Percentiles rank a stretch among this genome's conserved stretches.
Conservation (phyloP, 805 yeast genomes). For the Blastobotrys terrestris region DNA sequence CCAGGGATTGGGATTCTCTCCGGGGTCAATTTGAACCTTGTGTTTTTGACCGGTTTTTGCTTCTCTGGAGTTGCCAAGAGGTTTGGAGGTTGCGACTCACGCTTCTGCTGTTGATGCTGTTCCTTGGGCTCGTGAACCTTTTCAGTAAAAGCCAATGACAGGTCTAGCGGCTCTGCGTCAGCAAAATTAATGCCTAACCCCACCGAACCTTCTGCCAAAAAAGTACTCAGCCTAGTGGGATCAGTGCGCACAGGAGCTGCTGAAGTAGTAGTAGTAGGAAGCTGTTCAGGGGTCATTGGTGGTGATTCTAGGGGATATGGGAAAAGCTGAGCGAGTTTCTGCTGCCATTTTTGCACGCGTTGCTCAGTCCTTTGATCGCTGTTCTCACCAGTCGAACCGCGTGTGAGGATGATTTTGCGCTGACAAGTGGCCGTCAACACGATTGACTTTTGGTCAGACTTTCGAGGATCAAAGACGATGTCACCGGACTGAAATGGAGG, state of each 20-base stretch:
- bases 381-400: not conserved
- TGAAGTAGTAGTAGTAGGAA: not conserved
- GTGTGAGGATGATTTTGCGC: not conserved
- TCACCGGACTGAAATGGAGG: constrained; percentile 15
- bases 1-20: not conserved
- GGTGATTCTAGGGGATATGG: not conserved
- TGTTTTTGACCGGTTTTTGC: not conserved
- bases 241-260: not conserved
- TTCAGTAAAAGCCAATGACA: not conserved
- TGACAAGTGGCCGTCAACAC: not conserved
- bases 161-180: constrained; percentile 1
- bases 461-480: not conserved
- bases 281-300: not conserved
- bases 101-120: not conserved
- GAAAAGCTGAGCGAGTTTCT: not conserved
- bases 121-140: not conserved
- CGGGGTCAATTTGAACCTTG: not conserved
- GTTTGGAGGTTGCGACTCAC: not conserved
- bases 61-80: not conserved
- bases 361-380: not conserved
- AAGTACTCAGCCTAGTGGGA: not conserved
- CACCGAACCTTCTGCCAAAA: not conserved
- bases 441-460: not conserved
- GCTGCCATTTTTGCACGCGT: not conserved
- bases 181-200: constrained; percentile 1